phyloP scores from a whole-genome alignment of 2,329 filamentous ascomycete genomes.

The Endoconidiophora polonica region DNA sequence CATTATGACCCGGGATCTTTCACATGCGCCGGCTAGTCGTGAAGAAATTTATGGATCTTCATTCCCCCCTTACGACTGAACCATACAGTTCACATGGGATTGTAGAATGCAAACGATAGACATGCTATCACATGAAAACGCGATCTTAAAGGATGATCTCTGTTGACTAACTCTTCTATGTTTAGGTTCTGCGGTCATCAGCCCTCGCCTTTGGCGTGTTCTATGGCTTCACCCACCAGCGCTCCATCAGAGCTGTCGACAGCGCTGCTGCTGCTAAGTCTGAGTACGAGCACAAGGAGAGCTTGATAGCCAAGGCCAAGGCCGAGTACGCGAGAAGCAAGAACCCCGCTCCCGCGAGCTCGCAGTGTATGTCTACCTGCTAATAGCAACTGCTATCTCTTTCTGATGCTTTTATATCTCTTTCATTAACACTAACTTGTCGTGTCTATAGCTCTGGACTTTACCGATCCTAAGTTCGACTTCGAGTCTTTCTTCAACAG shows the following conservation, averaged over 20 bases:
- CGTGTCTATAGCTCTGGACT: slow-evolving; percentile 27
- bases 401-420: not conserved
- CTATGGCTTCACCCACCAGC: slow-evolving; percentile 92
- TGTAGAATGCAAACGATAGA: too few relatives aligned
- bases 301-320: slow-evolving; percentile 86
- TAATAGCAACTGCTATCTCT: not conserved
- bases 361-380: slow-evolving; percentile 17
- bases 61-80: too few relatives aligned
- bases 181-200: slow-evolving; percentile 89
- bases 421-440: not conserved
- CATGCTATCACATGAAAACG: too few relatives aligned
- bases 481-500: slow-evolving; percentile 67
- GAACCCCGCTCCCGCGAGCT: slow-evolving; percentile 30
- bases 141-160: too few relatives aligned
- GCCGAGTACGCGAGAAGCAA: slow-evolving; percentile 67
- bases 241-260: slow-evolving; percentile 55
- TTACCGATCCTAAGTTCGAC: slow-evolving; percentile 79
- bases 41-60: too few relatives aligned
- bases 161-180: slow-evolving; percentile 1
- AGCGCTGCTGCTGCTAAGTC: slow-evolving; percentile 54
- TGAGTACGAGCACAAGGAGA: slow-evolving; percentile 82
- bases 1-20: too few relatives aligned
- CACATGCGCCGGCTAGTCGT: too few relatives aligned
- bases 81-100: too few relatives aligned
- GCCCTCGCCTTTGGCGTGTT: slow-evolving; percentile 81